Percentiles rank a stretch among this genome's conserved stretches.
These are phyloP conservation scores for Pyrenophora tritici-repentis DNA, from an alignment of 2,329 filamentous ascomycete species.

Conservation along the genomic window DNA sequence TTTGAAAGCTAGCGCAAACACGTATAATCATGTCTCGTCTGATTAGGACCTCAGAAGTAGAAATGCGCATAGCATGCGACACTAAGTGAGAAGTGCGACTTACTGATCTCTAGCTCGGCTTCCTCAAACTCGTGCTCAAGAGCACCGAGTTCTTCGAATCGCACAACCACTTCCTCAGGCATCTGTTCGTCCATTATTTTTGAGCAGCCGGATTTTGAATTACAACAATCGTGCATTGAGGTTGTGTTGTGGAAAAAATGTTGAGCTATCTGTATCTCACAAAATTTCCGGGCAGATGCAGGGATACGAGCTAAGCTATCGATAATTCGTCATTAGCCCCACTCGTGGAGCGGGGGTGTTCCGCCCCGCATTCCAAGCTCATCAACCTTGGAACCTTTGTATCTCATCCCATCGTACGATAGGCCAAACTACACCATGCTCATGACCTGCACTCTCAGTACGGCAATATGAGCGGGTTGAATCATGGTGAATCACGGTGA, in stretches of 20 bases:
- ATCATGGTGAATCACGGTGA: too few species aligned
- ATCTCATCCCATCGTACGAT: too few species aligned
- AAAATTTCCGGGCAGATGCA: slow-evolving; percentile 22
- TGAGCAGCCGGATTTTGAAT: not conserved
- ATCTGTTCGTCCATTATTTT: slow-evolving; percentile 29
- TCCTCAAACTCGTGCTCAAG: slow-evolving; percentile 85
- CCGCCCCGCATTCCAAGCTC: slow-evolving; percentile 11
- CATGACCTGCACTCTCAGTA: too few species aligned
- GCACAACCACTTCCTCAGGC: slow-evolving; percentile 35
- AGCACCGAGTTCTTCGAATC: slow-evolving; percentile 75
- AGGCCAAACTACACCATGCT: too few species aligned
- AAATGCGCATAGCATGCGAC: not conserved
- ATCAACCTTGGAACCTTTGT: not conserved
- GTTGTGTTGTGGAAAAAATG: not conserved
- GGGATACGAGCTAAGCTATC: slow-evolving; percentile 8
- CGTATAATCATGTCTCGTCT: too few species aligned
- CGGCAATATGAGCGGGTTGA: too few species aligned
- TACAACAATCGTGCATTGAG: not conserved
- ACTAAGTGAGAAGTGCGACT: slow-evolving; percentile 12
- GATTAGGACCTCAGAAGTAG: too few species aligned
- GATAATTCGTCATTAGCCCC: slow-evolving; percentile 1
- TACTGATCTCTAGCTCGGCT: slow-evolving; percentile 81
- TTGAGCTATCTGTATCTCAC: slow-evolving; percentile 10
- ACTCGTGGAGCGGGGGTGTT: slow-evolving; percentile 15
- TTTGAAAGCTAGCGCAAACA: too few species aligned